Base-by-base conservation (phyloP, 129 eudicot species). In the Saposhnikovia divaricata region DNA sequence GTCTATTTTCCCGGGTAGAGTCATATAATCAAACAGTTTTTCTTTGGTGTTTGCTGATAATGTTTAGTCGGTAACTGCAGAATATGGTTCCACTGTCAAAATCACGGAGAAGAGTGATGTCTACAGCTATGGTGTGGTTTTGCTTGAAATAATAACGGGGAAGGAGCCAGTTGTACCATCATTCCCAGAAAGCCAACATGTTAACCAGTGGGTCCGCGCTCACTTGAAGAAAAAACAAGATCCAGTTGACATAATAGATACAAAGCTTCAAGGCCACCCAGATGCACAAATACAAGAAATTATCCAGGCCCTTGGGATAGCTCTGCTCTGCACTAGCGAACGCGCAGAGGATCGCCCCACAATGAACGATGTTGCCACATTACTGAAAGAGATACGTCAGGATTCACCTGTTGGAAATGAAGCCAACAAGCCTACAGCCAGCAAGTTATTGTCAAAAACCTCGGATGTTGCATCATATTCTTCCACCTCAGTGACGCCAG, bases 81-180 rank as follows among this genome's bases (percentile, higher is more conserved):
- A 94, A 78, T 87, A 88, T 74, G 91, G 92, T 12, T 87, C 92
- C 83, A 85, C 85, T 92, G 45, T 88, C 51, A 94, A 89, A 43
- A 91, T 94, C 77, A 94, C 97, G 0, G 97, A 89, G 74, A 94
- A 91, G 86, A 94, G 93, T 45, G 98, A 94, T 75, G 98, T 90
- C 16, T 94, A 80, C 80, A 94, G 98, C 80, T 94, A 85, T 25
- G 98, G 98, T 15, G 98, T 94, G 3, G 98, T 94, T 16, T 70
- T 94, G 48, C 84, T 91, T 63, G 98, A 94, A 79, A 86, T 90
- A 78, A 87, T 94, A 75, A 94, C 98, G 0, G 96, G 98, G 0
- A 91, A 90, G 76, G 83, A 87, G 45, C 97, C 98, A 0, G 92
- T 82, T 4, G 98, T 91, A 65, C 93, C 96, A 38, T 87, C 98